phyloP scores from a whole-genome alignment of 768 basidiomycete genomes.

The Kwoniella sp. region DNA sequence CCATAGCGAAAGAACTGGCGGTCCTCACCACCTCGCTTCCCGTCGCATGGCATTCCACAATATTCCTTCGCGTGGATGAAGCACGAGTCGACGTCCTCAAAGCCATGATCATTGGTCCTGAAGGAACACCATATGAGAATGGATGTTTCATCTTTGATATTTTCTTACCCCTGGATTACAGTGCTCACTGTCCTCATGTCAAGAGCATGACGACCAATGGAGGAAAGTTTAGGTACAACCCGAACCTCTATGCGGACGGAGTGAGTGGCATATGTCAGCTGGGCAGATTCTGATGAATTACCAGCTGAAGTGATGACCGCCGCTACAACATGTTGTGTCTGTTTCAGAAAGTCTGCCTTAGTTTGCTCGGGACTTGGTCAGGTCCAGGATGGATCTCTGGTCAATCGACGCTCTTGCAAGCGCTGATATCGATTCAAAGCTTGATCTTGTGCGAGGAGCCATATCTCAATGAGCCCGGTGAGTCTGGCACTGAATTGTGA shows the following conservation, averaged over 20 bases:
- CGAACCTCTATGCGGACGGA: constrained; percentile 77
- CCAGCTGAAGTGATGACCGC: neutral
- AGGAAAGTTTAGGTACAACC: constrained; percentile 70
- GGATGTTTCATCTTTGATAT: constrained; percentile 91
- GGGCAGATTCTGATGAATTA: neutral
- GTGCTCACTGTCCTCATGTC: constrained; percentile 76
- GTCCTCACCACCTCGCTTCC: constrained; percentile 91
- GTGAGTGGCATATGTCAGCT: constrained; percentile 26
- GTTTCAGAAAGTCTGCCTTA: constrained; percentile 81
- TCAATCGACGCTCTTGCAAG: constrained; percentile 84
- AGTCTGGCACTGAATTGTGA: constrained; percentile 4
- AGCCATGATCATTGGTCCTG: constrained; percentile 71
- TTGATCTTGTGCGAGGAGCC: constrained; percentile 96
- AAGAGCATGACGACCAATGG: constrained; percentile 64
- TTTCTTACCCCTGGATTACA: constrained; percentile 78
- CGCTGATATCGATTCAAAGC: constrained; percentile 91
- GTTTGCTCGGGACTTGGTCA: constrained; percentile 85
- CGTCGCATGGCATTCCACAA: constrained; percentile 91
- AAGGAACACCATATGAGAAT: constrained; percentile 89
- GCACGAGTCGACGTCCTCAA: constrained; percentile 51
- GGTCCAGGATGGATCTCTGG: constrained; percentile 94
- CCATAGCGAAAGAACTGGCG: constrained; percentile 96
- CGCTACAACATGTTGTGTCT: too few species aligned
- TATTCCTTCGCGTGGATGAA: constrained; percentile 87
- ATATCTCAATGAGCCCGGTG: constrained; percentile 89